Evolutionary conservation across 2,329 filamentous ascomycete species (phyloP).

Genomic region (Hirsutella rhossiliensis): DNA sequence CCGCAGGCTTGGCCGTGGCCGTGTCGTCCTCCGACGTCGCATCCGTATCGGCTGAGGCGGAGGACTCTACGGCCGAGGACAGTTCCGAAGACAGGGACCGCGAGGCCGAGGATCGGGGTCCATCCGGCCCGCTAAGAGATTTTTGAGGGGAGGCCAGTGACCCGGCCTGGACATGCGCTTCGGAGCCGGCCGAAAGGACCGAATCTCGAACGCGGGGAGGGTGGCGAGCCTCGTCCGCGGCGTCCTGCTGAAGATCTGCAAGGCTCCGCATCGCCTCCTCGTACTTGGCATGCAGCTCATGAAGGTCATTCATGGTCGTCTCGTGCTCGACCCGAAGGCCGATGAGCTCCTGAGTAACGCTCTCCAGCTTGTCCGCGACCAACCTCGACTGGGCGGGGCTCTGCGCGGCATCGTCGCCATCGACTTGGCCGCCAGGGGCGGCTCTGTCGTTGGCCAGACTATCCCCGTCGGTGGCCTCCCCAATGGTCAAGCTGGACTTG

Average conservation of each 20-base stretch:
- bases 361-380: constrained; percentile 86
- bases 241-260: constrained; percentile 70
- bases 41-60: constrained; percentile 50
- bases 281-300: constrained; percentile 76
- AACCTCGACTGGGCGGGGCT: constrained; percentile 74
- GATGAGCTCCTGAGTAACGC: constrained; percentile 80
- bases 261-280: constrained; percentile 75
- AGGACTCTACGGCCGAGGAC: constrained; percentile 73
- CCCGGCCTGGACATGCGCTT: constrained; percentile 45
- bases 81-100: constrained; percentile 90
- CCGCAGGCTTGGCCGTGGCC: constrained; percentile 30
- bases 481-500: too few species aligned
- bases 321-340: constrained; percentile 89
- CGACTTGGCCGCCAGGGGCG: constrained; percentile 5
- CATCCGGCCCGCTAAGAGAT: constrained; percentile 58
- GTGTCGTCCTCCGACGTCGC: constrained; percentile 25
- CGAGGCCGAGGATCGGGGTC: constrained; percentile 55
- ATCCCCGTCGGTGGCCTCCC: too few species aligned
- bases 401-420: constrained; percentile 36
- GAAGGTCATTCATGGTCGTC: constrained; percentile 66
- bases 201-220: constrained; percentile 42
- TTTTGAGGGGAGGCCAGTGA: constrained; percentile 78
- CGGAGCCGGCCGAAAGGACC: constrained; percentile 39
- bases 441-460: constrained; percentile 4
- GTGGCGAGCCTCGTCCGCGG: constrained; percentile 67